Evolutionary conservation across 768 basidiomycete genomes (phyloP).

Genomic region (Sarcomyxa edulis): DNA sequence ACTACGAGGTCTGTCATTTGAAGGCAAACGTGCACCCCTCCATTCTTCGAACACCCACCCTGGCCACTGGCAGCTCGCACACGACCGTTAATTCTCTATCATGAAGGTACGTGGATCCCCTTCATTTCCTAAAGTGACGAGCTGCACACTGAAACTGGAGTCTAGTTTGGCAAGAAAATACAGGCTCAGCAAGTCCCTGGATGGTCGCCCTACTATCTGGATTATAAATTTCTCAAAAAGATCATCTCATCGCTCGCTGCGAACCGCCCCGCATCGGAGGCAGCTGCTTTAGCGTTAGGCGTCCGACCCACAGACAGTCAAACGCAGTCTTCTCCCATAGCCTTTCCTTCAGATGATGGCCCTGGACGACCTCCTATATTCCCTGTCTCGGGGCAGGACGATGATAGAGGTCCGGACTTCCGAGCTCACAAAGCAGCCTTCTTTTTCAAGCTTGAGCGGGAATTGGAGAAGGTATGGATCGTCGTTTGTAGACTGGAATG

Average conservation of each 20-base stretch:
- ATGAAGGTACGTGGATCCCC: conserved; percentile 27
- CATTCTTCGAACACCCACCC: no score
- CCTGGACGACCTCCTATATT: conserved; percentile 53
- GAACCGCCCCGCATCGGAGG: conserved; percentile 86
- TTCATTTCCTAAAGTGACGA: neutral
- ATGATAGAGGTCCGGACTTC: conserved; percentile 77
- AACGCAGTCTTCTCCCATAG: conserved; percentile 23
- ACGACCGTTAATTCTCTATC: no score
- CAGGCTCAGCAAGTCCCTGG: conserved; percentile 95
- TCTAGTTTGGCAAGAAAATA: conserved; percentile 97
- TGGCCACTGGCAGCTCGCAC: no score
- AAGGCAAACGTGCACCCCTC: neutral
- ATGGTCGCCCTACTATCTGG: conserved; percentile 93
- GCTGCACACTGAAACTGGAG: no score
- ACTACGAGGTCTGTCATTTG: conserved; percentile 2
- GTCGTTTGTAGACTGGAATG: no score
- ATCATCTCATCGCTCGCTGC: conserved; percentile 94
- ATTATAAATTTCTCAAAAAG: conserved; percentile 98
- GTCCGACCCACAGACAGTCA: conserved; percentile 61
- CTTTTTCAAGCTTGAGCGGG: conserved; percentile 97
- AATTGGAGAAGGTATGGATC: conserved; percentile 83
- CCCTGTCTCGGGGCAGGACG: conserved; percentile 56
- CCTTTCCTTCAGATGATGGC: conserved; percentile 30
- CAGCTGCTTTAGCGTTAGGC: conserved; percentile 79
- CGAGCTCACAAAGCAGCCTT: conserved; percentile 96